Evolutionary conservation across 2,329 filamentous ascomycete genomes (phyloP).

Genomic region (Aspergillus tamarii): DNA sequence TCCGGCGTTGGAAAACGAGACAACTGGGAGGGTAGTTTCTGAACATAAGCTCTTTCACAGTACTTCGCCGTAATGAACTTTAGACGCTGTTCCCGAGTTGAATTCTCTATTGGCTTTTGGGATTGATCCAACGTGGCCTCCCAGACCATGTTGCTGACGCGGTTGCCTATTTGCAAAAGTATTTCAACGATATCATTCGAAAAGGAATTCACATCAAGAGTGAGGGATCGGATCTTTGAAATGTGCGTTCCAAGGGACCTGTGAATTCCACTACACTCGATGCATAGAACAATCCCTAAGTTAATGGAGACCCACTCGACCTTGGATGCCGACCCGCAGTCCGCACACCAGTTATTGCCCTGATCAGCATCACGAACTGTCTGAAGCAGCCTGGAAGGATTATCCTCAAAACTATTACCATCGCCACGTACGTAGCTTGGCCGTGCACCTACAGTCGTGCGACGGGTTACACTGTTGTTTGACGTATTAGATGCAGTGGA

Average conservation of each 20-base stretch:
- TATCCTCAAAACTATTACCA: constrained; percentile 76
- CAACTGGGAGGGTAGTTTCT: constrained; percentile 70
- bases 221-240: constrained; percentile 93
- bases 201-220: constrained; percentile 93
- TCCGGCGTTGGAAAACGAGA: constrained; percentile 79
- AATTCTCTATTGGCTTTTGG: constrained; percentile 73
- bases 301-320: constrained; percentile 99
- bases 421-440: constrained; percentile 71
- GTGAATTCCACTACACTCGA: constrained; percentile 97
- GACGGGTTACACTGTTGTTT: constrained; percentile 69
- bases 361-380: constrained; percentile 87
- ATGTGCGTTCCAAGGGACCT: constrained; percentile 96
- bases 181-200: constrained; percentile 96
- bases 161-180: constrained; percentile 86
- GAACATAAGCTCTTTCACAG: constrained; percentile 78
- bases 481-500: constrained; percentile 36
- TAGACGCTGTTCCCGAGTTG: constrained; percentile 86
- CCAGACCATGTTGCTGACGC: constrained; percentile 96
- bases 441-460: constrained; percentile 88
- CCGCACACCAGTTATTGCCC: constrained; percentile 90
- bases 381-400: constrained; percentile 82
- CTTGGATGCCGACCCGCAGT: constrained; percentile 88
- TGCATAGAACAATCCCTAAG: constrained; percentile 91
- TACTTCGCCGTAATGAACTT: constrained; percentile 96
- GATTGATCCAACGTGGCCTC: constrained; percentile 78